Conservation (phyloP, 2,329 filamentous ascomycete genomes). For the Ampelomyces quisqualis region DNA sequence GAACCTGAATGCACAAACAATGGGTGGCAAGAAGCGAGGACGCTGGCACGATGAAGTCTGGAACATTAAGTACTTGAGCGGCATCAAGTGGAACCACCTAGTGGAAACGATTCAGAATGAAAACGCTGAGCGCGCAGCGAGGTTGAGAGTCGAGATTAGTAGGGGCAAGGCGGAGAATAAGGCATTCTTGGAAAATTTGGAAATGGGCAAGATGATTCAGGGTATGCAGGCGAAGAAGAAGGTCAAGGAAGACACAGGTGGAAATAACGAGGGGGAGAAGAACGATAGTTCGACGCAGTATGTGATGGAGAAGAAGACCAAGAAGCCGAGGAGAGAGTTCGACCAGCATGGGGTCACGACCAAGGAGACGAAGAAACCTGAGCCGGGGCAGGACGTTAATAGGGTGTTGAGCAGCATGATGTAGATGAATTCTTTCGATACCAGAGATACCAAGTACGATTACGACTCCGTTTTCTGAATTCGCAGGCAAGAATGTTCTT, state of each 20-base stretch:
- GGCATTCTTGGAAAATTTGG: slow-evolving; percentile 75
- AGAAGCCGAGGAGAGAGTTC: slow-evolving; percentile 55
- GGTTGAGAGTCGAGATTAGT: slow-evolving; percentile 75
- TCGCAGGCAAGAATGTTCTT: background rate
- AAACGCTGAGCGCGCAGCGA: slow-evolving; percentile 74
- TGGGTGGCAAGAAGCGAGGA: slow-evolving; percentile 79
- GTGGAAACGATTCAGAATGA: slow-evolving; percentile 79
- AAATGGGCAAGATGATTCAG: slow-evolving; percentile 73
- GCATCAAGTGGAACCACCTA: slow-evolving; percentile 74
- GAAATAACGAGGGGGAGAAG: slow-evolving; percentile 12
- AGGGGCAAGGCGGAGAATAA: slow-evolving; percentile 77
- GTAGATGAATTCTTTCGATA: slow-evolving; percentile 19
- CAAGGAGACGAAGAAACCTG: slow-evolving; percentile 37
- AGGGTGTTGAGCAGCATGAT: slow-evolving; percentile 44
- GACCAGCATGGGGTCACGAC: slow-evolving; percentile 62
- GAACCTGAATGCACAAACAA: slow-evolving; percentile 72
- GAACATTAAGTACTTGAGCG: slow-evolving; percentile 78
- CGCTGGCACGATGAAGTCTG: slow-evolving; percentile 87
- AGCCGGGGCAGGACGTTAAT: slow-evolving; percentile 33
- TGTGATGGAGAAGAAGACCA: slow-evolving; percentile 1
- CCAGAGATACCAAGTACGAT: background rate
- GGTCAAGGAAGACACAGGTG: slow-evolving; percentile 24
- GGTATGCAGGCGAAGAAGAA: slow-evolving; percentile 59
- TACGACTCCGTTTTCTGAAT: background rate
- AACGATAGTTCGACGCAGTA: slow-evolving; percentile 12